Evolutionary conservation across 1,284 basidiomycete genomes (phyloP).

Genomic region (Naganishia albida): DNA sequence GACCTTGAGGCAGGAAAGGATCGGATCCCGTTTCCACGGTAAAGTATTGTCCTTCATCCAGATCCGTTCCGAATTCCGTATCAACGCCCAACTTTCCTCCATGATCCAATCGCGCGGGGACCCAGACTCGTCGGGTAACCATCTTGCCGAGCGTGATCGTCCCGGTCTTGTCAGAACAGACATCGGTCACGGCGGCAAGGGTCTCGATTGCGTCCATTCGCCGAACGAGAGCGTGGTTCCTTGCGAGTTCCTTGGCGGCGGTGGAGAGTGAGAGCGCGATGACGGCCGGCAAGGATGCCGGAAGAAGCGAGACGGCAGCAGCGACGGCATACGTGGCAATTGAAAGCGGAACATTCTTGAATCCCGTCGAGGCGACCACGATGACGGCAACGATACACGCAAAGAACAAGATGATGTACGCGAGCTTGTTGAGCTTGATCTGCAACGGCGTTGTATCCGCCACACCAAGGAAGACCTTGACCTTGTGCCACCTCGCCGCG

Average conservation of each 20-base stretch:
- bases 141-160: conserved; percentile 62
- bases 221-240: conserved; percentile 57
- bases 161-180: conserved; percentile 68
- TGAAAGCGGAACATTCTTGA: conserved; percentile 54
- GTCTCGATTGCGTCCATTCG: conserved; percentile 60
- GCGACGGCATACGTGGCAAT: conserved; percentile 57
- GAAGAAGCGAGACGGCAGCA: conserved; percentile 60
- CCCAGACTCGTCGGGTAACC: conserved; percentile 62
- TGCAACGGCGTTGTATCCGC: conserved; percentile 63
- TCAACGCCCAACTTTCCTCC: conserved; percentile 6
- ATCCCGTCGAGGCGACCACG: conserved; percentile 61
- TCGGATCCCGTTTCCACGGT: conserved; percentile 52
- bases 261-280: conserved; percentile 54
- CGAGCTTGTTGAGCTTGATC: conserved; percentile 64
- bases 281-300: conserved; percentile 56
- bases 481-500: conserved; percentile 47
- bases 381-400: conserved; percentile 63
- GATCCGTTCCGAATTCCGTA: conserved; percentile 21
- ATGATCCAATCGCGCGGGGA: conserved; percentile 47
- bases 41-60: conserved; percentile 48
- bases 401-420: conserved; percentile 62
- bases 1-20: conserved; percentile 55
- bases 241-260: conserved; percentile 53
- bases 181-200: conserved; percentile 62
- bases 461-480: conserved; percentile 55